Percentiles rank a stretch among this genome's conserved stretches.
phyloP scores from a whole-genome alignment of 345 rosid species.

The Populus ilicifolia region DNA sequence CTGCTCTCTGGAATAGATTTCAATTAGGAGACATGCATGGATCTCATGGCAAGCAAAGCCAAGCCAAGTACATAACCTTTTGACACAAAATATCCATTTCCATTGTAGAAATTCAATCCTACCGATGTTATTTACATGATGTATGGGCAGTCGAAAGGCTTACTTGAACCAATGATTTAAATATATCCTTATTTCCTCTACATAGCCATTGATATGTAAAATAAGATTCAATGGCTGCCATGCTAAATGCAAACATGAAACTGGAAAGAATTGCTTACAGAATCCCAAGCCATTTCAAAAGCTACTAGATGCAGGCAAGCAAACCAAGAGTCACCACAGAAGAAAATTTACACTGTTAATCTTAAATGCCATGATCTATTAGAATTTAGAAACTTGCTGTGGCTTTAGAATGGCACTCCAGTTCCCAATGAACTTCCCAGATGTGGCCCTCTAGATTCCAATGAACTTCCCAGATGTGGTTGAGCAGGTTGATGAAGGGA shows the following conservation, averaged over 20 bases:
- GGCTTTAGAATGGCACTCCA: not conserved
- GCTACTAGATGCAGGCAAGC: not conserved
- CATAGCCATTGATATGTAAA: not conserved
- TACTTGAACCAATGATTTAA: not conserved
- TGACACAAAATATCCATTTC: not conserved
- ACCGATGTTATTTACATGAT: not conserved
- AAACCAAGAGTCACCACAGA: not conserved
- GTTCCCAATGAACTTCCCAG: not conserved
- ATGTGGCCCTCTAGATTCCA: conserved; percentile 21
- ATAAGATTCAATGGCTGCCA: not conserved
- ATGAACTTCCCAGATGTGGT: conserved; percentile 28
- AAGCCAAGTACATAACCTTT: not conserved
- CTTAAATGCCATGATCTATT: not conserved
- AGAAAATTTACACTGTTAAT: not conserved
- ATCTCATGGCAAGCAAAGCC: not conserved
- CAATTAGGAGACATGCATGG: not conserved
- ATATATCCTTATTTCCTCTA: not conserved
- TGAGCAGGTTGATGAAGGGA: conserved; percentile 44
- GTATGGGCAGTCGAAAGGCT: not conserved
- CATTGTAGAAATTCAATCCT: not conserved
- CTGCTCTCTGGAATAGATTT: too few relatives aligned
- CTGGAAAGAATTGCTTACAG: conserved; percentile 1
- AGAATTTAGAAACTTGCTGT: not conserved
- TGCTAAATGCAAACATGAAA: not conserved
- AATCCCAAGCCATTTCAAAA: not conserved